Base-by-base conservation (phyloP, 805 yeast species). In the Tetrapisispora iriomotensis region DNA sequence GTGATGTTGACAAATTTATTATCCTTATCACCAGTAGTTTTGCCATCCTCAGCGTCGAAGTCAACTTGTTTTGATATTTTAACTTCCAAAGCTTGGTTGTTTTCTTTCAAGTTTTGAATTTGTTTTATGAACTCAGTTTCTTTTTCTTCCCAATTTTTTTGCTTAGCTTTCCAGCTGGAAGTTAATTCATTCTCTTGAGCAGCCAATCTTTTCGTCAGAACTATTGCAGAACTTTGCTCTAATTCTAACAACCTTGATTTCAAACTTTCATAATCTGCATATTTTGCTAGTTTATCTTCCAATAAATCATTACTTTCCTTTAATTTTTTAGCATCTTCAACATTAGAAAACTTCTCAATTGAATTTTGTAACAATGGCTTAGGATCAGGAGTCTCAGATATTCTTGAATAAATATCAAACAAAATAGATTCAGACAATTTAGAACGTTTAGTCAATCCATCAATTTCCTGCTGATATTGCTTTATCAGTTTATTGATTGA, bases 351-450 rank as follows among this genome's bases (percentile, higher is more conserved):
- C 5, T 84, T 73, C 36, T 79, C 84, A 21, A 82, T 55, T 1
- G 88, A 75, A 28, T 77, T 71, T 49, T 82, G 82, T 42, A 90
- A 63, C 30, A 88, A 60, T 4, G 95, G 94, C 45, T 72, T 75
- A 1, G 97, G 97, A 62, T 90, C 96, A 0, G 96, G 96, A 0
- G 94, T 88, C 57, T 88, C 95, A 5, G 87, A 84, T 5, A 90
- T 64, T 13, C 76, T 67, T 40, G 84, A 67, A 64, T 90, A 90
- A 18, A 84, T 67, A 15, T 78, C 76, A 56, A 87, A 74, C 52
- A 92, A 81, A 23, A 77, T 70, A 28, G 71, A 66, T 53, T 92
- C 97, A 1, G 83, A 75, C 33, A 60, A 66, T 54, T 88, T 85
- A 39, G 84, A 77, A 45, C 92, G 75, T 47, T 75, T 75, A 1